Evolutionary conservation across 2,329 filamentous ascomycete species (phyloP), one percentile per base, ranked within the genome.

Genomic region (Penicillium decumbens): DNA sequence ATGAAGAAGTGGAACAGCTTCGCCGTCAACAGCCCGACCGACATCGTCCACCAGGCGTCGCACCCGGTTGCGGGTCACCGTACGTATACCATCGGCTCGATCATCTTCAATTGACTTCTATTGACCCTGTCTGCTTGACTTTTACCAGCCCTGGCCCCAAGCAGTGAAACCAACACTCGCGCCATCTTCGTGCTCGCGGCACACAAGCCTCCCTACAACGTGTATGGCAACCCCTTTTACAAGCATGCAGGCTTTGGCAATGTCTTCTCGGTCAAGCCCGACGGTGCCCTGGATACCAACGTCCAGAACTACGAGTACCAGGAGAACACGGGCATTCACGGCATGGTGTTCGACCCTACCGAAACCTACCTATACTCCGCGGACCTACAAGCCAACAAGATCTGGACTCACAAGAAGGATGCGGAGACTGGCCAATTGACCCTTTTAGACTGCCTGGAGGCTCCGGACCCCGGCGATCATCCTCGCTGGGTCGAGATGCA

Each of bases 1-100:
- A 93, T 93, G 88, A 95, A 95, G 78, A 92, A 90, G 69, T 95
- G 89, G 88, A 85, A 85, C 43, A 90, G 86, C 67, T 92, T 88
- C 69, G 76, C 83, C 40, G 86, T 95, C 62, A 81, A 84, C 61
- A 85, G 81, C 59, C 87, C 89, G 2, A 84, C 82, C 1, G 82
- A 89, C 43, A 93, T 95, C 57, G 73, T 82, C 41, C 89, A 93
- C 59, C 80, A 86, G 67, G 77, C 78, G 39, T 89, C 89, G 12
- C 83, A 89, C 69, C 79, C 86, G 2, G 85, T 95, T 69, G 83
- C 81, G 39, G 85, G 88, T 59, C 80, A 95, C 65, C 81, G 87
- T 89, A 78, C 47, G 55, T 59, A 18, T 5, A 15, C 8, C 7
- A 7, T 40, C 20, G 20, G 12, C 37, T 3, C 37, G 23, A 7